A percentile compares a stretch with the other conserved stretches of the same genome.
Evolutionary conservation across 345 rosid species (phyloP).

Genomic region (Gossypium ekmanianum): DNA sequence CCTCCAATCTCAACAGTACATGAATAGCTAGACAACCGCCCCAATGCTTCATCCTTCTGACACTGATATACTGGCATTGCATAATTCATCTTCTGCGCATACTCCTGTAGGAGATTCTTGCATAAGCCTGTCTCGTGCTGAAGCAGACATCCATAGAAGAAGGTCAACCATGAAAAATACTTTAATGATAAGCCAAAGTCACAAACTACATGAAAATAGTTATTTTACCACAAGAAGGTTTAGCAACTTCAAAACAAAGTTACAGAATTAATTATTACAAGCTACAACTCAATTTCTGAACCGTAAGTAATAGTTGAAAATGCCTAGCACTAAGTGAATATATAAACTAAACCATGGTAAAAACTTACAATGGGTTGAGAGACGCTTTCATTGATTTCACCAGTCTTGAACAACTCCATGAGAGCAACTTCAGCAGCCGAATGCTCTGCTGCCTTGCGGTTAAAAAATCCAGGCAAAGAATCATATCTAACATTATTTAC

Average conservation of each 20-base stretch:
- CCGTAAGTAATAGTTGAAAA: not conserved
- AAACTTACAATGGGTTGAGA: conserved; percentile 76
- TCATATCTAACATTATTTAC: conserved; percentile 61
- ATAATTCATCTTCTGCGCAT: conserved; percentile 90
- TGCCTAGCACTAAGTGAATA: not conserved
- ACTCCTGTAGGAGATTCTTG: conserved; percentile 90
- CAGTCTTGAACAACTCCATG: conserved; percentile 54
- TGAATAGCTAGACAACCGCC: conserved; percentile 38
- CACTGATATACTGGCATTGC: conserved; percentile 72
- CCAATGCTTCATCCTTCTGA: conserved; percentile 41
- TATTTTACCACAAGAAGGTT: not conserved
- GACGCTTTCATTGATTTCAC: conserved; percentile 45
- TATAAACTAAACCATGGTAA: not conserved
- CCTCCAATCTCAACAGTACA: conserved; percentile 87
- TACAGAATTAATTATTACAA: not conserved
- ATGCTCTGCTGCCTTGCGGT: conserved; percentile 95
- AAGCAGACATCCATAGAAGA: conserved; percentile 16
- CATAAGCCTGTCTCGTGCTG: conserved; percentile 87
- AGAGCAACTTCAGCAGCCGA: conserved; percentile 97
- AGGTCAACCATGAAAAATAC: conserved; percentile 11
- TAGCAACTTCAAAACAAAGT: not conserved
- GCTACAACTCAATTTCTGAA: not conserved
- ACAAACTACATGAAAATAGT: not conserved
- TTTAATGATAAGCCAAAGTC: not conserved
- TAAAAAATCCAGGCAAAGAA: conserved; percentile 78